These are phyloP conservation scores for Nakazawaea wyomingensis DNA, from an alignment of 805 yeast species.

Conservation along the genomic window DNA sequence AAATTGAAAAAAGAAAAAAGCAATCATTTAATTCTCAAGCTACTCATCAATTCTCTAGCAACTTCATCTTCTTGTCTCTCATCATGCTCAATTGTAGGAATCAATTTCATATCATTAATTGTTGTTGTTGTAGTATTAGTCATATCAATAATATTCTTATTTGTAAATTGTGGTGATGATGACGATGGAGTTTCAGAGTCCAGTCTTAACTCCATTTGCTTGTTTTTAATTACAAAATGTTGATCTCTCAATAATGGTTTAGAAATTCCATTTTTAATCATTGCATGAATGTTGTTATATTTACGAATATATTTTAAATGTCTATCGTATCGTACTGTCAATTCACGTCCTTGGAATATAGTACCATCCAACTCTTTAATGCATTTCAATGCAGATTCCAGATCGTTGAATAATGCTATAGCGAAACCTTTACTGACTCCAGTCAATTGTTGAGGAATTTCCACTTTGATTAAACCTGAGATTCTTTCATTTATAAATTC, in stretches of 20 bases:
- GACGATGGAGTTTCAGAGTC: too few species aligned
- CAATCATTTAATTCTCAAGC: conserved; percentile 8
- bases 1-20: not conserved
- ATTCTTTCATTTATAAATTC: conserved; percentile 26
- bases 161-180: too few species aligned
- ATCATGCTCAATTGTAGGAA: not conserved
- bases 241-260: conserved; percentile 1
- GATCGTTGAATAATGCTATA: conserved; percentile 46
- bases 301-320: conserved; percentile 35
- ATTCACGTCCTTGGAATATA: conserved; percentile 52
- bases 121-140: too few species aligned
- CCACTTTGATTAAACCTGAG: conserved; percentile 31
- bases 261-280: conserved; percentile 7
- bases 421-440: conserved; percentile 59
- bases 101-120: too few species aligned
- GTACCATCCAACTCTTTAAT: conserved; percentile 46
- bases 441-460: conserved; percentile 35
- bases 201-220: too few species aligned
- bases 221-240: too few species aligned
- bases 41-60: conserved; percentile 21
- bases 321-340: conserved; percentile 58
- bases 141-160: too few species aligned
- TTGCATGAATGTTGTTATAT: conserved; percentile 9
- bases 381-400: conserved; percentile 41
- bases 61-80: conserved; percentile 22